Conservation (phyloP, 768 basidiomycete species). For the Boletus rubescentipes region DNA sequence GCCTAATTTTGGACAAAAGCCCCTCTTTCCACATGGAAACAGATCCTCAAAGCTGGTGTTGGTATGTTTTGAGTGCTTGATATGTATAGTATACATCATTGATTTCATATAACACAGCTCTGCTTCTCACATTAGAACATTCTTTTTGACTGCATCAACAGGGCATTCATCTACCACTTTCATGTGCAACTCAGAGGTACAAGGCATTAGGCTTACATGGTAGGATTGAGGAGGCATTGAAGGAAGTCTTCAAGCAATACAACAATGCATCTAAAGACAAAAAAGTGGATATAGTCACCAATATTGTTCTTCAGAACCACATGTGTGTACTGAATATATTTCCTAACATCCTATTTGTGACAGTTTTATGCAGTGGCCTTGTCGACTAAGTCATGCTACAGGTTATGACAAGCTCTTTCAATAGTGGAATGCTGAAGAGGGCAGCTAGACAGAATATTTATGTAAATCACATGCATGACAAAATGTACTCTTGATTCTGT, state of each 20-base stretch:
- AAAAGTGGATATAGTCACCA: neutral
- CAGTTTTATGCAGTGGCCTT: no score
- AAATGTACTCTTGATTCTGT: no score
- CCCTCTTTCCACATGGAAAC: neutral
- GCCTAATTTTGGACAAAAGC: neutral
- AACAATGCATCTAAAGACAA: neutral
- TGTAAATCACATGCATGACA: no score
- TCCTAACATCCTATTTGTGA: constrained; percentile 6
- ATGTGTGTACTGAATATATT: neutral
- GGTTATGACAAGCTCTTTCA: no score
- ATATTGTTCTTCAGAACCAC: neutral
- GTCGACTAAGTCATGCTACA: no score
- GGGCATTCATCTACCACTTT: neutral
- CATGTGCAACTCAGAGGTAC: neutral
- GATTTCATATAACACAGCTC: neutral
- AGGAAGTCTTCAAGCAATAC: neutral
- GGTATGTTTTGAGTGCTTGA: neutral
- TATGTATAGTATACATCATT: neutral
- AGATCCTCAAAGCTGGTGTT: neutral
- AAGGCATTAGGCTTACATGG: no score
- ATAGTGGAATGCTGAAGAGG: no score
- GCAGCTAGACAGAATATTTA: no score
- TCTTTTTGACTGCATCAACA: neutral
- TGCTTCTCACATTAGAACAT: neutral
- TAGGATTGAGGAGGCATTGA: neutral